Conservation (phyloP, 1,284 basidiomycete genomes). For the Ceratobasidium sp. region DNA sequence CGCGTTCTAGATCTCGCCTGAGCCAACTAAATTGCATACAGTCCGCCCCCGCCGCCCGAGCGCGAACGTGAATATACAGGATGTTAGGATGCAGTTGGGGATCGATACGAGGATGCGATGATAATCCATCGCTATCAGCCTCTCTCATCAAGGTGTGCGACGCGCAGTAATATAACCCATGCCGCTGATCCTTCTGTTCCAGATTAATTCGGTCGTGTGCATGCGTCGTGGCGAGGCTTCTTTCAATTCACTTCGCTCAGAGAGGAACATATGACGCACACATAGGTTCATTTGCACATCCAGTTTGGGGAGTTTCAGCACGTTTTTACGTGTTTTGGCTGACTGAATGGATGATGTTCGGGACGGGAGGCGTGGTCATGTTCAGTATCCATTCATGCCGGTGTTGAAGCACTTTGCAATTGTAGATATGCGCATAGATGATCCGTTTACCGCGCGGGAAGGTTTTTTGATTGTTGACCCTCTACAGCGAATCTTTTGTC, state of each 20-base stretch:
- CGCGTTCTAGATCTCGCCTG: neutral
- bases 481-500: too few relatives aligned
- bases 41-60: neutral
- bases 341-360: neutral
- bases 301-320: slow-evolving; percentile 1
- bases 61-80: too few relatives aligned
- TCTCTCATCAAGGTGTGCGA: neutral
- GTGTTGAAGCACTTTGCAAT: neutral
- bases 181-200: slow-evolving; percentile 1
- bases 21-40: neutral
- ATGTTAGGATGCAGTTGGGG: neutral
- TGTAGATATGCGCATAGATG: neutral
- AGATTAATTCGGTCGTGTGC: neutral
- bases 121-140: neutral
- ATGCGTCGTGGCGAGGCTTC: slow-evolving; percentile 13
- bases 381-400: neutral
- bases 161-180: neutral
- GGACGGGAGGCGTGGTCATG: neutral
- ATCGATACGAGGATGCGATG: neutral
- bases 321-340: neutral
- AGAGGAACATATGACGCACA: slow-evolving; percentile 1
- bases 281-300: neutral
- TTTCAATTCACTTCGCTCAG: slow-evolving; percentile 11
- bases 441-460: neutral
- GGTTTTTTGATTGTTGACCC: neutral